Conservation (phyloP, 2,329 filamentous ascomycete genomes). For the Neopestalotiopsis clavispora region DNA sequence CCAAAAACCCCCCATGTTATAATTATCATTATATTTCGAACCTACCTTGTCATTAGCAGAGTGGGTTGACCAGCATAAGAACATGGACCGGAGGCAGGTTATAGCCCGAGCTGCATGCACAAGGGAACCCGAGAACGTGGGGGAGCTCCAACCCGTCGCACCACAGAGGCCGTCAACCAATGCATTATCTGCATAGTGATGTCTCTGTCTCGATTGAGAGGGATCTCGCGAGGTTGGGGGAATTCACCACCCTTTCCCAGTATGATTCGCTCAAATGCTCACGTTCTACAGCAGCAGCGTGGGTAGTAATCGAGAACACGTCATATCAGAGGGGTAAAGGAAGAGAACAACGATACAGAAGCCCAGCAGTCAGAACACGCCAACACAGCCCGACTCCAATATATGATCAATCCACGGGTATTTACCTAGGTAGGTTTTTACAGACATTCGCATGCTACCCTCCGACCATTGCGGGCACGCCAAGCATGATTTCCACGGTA, state of each 20-base stretch:
- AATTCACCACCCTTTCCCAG: not conserved
- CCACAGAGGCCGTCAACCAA: not conserved
- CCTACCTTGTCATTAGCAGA: not conserved
- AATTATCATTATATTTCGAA: not conserved
- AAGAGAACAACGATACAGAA: not conserved
- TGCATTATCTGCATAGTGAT: slow-evolving; percentile 27
- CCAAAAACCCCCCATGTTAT: not conserved
- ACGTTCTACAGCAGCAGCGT: slow-evolving; percentile 8
- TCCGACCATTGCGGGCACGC: no score
- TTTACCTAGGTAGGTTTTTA: not conserved
- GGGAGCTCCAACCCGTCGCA: slow-evolving; percentile 20
- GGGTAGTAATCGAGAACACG: not conserved
- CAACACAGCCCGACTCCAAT: not conserved
- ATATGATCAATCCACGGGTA: not conserved
- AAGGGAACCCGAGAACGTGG: slow-evolving; percentile 26
- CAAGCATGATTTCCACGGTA: no score
- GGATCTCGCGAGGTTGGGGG: slow-evolving; percentile 13
- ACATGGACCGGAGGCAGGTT: slow-evolving; percentile 8
- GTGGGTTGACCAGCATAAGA: not conserved
- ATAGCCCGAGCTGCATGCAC: slow-evolving; percentile 11
- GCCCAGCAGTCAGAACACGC: not conserved
- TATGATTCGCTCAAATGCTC: slow-evolving; percentile 6
- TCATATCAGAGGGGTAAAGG: not conserved
- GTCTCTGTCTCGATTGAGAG: slow-evolving; percentile 23
- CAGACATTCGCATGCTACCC: no score